Base-by-base conservation (phyloP, 768 basidiomycete species). In the Gyrodon lividus region DNA sequence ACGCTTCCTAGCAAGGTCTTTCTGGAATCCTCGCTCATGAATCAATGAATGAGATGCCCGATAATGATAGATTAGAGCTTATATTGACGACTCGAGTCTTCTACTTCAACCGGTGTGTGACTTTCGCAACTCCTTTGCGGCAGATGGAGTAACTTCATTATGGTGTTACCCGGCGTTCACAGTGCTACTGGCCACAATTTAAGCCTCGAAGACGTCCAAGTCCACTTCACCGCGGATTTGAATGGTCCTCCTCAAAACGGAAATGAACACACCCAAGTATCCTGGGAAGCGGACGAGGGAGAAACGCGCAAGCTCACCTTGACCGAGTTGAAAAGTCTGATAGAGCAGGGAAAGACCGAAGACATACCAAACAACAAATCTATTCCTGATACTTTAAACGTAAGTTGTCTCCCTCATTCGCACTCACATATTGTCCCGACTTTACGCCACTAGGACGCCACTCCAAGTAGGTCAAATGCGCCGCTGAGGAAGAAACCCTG, bases 321-420 rank as follows among this genome's bases (percentile, higher is more conserved):
- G 56, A 72, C 79, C 1, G 83, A 91, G 65, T 69, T 92, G 47
- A 81, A 87, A 59, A 74, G 75, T 31, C 72, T 92, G 52, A 87
- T 92, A 52, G 81, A 87, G 59, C 73, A 84, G 17, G 89, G 88
- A 16, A 81, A 77, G 55, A 78, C 81, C 4, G 86, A 88, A 56
- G 70, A 83, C 62, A 89, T 92, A 33, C 89, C 89, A 1, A 87
- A 91, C 60, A 92, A 90, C 64, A 87, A 83, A 57, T 53, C 76
- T 48, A 88, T 92, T 40, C 82, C 85, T 0, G 75, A 84, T n/a
- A 70, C 64, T 2, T 58, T 91, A 31, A 87, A 84, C 69, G 89
- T 88, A 61, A 55, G 80, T 64, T 31, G 30, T 19, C 47, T 35
- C 33, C 24, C 35, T 56, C 34, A 46, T 54, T 34, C 43, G 8